Percentiles rank a stretch among this genome's conserved stretches.
These are phyloP conservation scores for Quercus suber DNA, from an alignment of 306 rosid species.

Conservation along the genomic window DNA sequence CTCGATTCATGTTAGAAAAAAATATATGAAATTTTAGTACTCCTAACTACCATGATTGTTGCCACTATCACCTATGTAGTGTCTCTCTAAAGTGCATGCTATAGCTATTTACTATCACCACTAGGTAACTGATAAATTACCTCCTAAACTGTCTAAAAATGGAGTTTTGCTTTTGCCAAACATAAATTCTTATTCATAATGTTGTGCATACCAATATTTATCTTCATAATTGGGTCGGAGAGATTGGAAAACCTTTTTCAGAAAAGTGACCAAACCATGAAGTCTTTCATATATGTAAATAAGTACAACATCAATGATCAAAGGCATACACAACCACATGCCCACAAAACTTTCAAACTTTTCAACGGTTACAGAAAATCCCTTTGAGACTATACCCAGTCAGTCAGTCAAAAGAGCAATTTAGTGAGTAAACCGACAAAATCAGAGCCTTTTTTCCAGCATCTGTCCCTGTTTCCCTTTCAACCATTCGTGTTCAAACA, in stretches of 20 bases:
- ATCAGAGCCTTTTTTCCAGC: constrained; percentile 71
- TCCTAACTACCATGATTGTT: background rate
- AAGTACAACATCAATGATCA: constrained; percentile 14
- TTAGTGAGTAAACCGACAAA: constrained; percentile 73
- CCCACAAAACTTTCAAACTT: constrained; percentile 29
- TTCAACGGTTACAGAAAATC: constrained; percentile 56
- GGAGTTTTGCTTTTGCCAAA: background rate
- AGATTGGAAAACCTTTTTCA: background rate
- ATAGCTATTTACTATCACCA: background rate
- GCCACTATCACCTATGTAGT: background rate
- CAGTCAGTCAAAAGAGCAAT: constrained; percentile 68
- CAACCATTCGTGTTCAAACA: constrained; percentile 60
- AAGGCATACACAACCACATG: constrained; percentile 3
- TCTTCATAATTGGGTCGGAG: background rate
- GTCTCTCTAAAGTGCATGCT: background rate
- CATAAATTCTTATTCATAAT: background rate
- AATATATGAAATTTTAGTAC: no score
- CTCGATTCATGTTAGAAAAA: no score
- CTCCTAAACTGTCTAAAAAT: constrained; percentile 7
- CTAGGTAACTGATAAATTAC: background rate
- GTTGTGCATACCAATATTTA: background rate
- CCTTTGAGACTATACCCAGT: constrained; percentile 39
- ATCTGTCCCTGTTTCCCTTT: constrained; percentile 68
- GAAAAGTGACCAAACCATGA: background rate
- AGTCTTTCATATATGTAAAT: constrained; percentile 1